Evolutionary conservation across 208 protist genomes (phyloP).

Genomic region (Herpetomonas tarakana): DNA sequence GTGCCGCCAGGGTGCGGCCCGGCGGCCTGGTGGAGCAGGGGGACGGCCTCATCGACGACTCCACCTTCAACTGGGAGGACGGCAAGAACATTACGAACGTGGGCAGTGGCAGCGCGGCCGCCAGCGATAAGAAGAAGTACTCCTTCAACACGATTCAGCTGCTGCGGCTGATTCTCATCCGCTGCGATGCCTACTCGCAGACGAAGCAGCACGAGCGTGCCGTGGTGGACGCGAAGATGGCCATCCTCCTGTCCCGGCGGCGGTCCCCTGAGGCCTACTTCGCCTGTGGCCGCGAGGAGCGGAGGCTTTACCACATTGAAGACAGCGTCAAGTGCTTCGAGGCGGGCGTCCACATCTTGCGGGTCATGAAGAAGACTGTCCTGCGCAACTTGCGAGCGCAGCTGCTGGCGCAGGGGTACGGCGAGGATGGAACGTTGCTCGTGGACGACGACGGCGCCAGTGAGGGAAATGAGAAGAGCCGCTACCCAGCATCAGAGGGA

Average conservation of each 20-base stretch:
- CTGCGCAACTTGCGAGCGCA: background rate
- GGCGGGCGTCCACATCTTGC: constrained; percentile 48
- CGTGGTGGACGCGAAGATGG: constrained; percentile 53
- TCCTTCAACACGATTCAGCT: constrained; percentile 56
- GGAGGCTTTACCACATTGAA: constrained; percentile 40
- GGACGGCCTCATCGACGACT: background rate
- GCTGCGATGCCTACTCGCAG: constrained; percentile 53
- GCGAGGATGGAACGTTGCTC: background rate
- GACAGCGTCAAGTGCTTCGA: constrained; percentile 63
- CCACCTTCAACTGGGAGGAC: background rate
- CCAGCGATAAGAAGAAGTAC: constrained; percentile 17
- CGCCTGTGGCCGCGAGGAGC: constrained; percentile 53
- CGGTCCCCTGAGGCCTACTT: constrained; percentile 72
- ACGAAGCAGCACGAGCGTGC: constrained; percentile 57
- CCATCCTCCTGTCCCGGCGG: constrained; percentile 39
- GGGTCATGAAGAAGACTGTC: constrained; percentile 25
- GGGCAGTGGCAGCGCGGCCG: constrained; percentile 1
- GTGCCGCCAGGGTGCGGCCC: background rate
- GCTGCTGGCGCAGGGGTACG: constrained; percentile 2
- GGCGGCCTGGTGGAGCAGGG: background rate
- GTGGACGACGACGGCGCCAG: background rate
- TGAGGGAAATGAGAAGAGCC: background rate
- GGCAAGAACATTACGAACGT: background rate
- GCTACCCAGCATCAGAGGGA: background rate
- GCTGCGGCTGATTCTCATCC: constrained; percentile 64